Percentiles rank a stretch among this genome's conserved stretches.
These are phyloP conservation scores for Phytophthora pistaciae DNA, from an alignment of 352 stramenopile species.

Conservation along the genomic window DNA sequence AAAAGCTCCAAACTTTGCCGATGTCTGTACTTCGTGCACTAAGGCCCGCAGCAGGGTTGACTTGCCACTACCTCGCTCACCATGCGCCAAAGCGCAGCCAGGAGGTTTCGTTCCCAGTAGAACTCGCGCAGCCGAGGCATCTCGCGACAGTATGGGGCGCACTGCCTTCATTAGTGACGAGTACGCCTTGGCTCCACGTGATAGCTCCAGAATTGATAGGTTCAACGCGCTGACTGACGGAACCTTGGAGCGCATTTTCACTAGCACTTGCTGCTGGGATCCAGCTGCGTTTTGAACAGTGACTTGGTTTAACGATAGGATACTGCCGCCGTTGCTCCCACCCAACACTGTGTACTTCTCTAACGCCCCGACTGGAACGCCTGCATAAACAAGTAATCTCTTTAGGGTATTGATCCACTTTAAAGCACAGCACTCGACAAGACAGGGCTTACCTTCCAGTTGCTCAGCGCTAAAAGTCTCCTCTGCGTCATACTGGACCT, in stretches of 20 bases:
- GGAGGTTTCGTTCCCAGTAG: slow-evolving; percentile 66
- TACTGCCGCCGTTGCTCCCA: slow-evolving; percentile 34
- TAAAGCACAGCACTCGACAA: background rate
- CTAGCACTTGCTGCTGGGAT: slow-evolving; percentile 31
- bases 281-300: slow-evolving; percentile 40
- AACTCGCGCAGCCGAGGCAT: slow-evolving; percentile 63
- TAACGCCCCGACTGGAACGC: slow-evolving; percentile 57
- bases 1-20: slow-evolving; percentile 46
- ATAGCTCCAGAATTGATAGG: slow-evolving; percentile 45
- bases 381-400: slow-evolving; percentile 28
- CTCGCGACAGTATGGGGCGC: slow-evolving; percentile 56
- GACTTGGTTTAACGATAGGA: slow-evolving; percentile 45
- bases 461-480: slow-evolving; percentile 49
- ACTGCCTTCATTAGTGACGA: slow-evolving; percentile 51
- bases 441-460: slow-evolving; percentile 50
- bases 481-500: slow-evolving; percentile 57
- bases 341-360: slow-evolving; percentile 69
- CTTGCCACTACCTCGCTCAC: slow-evolving; percentile 84
- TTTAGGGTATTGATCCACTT: background rate
- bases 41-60: slow-evolving; percentile 72
- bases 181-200: slow-evolving; percentile 56
- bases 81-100: slow-evolving; percentile 73
- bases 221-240: slow-evolving; percentile 22
- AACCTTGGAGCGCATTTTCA: slow-evolving; percentile 19
- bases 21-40: slow-evolving; percentile 42